Base-by-base conservation (phyloP, 768 basidiomycete species). In the Suillus placidus region DNA sequence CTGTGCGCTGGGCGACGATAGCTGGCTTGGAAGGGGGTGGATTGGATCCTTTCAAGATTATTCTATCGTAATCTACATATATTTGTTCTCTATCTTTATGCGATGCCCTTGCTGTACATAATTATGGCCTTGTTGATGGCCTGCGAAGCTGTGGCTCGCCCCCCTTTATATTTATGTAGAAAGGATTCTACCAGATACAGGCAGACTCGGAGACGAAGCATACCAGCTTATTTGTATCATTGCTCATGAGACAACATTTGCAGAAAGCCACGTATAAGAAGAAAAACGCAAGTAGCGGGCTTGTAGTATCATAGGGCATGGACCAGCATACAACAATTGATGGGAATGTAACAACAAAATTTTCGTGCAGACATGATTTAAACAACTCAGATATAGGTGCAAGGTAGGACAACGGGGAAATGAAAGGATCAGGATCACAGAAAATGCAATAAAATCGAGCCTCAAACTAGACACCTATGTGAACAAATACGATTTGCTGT, bases 21-120 rank as follows among this genome's bases (percentile, higher is more conserved):
- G 88, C 83, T 18, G 88, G 89, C 2, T 68, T 97, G 71, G 90
- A 93, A 72, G 78, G 80, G 32, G 92, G 91, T 10, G 90, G 91
- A 2, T 91, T 90, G 2, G 92, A 92, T 81, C 89, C 91, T 12
- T 91, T 92, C 74, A 80, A 85, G 70, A 76, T 85, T 38, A 55
- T 82, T 16, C 66, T 68, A 55, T 73, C 66, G 18, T 76, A 64
- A 74, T 60, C 8, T 1, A 23, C 7, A 9, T 23, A 13, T 47
- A 23, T 23, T 49, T 23, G 5, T 23, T 49, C 12, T 23, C 47
- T 60, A 23, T 34, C 43, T 37, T n/a, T 56, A n/a, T 40, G 12
- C 5, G 9, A 56, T 9, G 6, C 5, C 4, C 5, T 20, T 34
- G n/a, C 3, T 49, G 47, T 23, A n/a, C n/a, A n/a, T n/a, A 23